Percentiles rank a stretch among this genome's conserved stretches.
phyloP scores from a whole-genome alignment of 2,329 filamentous ascomycete genomes.

The Xylaria hypoxylon region DNA sequence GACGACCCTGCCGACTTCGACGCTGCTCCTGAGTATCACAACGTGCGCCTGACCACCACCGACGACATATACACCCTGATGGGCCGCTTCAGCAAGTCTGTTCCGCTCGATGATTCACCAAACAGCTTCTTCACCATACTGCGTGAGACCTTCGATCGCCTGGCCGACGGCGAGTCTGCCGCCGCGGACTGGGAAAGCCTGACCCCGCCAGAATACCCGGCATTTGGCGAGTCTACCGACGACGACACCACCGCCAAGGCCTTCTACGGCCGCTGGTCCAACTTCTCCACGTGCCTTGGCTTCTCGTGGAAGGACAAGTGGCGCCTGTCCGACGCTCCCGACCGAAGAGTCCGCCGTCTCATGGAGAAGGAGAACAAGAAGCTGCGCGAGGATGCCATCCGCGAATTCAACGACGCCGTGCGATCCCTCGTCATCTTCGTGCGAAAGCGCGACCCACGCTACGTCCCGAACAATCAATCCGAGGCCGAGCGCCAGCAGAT shows the following conservation, averaged over 20 bases:
- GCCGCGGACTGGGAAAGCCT: slow-evolving; percentile 77
- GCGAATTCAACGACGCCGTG: slow-evolving; percentile 94
- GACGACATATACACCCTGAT: slow-evolving; percentile 84
- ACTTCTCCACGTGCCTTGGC: slow-evolving; percentile 84
- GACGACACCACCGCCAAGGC: slow-evolving; percentile 77
- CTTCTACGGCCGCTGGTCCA: slow-evolving; percentile 85
- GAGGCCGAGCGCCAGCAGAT: slow-evolving; percentile 84
- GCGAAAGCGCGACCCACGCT: slow-evolving; percentile 90
- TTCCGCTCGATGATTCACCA: slow-evolving; percentile 83
- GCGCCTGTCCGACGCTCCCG: slow-evolving; percentile 84
- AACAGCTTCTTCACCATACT: slow-evolving; percentile 88
- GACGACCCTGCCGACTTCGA: slow-evolving; percentile 63
- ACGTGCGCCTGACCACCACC: slow-evolving; percentile 80
- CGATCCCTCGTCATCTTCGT: slow-evolving; percentile 87
- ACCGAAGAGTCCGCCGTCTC: slow-evolving; percentile 80
- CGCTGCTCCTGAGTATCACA: slow-evolving; percentile 70
- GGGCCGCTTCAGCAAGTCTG: slow-evolving; percentile 79
- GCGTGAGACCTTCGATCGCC: slow-evolving; percentile 79
- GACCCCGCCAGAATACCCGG: slow-evolving; percentile 75
- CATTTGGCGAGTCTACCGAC: slow-evolving; percentile 83
- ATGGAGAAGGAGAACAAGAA: slow-evolving; percentile 98
- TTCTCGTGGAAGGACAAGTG: slow-evolving; percentile 93
- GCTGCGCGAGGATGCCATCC: slow-evolving; percentile 81
- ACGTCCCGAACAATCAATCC: slow-evolving; percentile 78
- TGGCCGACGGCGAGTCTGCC: slow-evolving; percentile 82